A percentile compares a stretch with the other conserved stretches of the same genome.
Evolutionary conservation across 2,329 filamentous ascomycete species (phyloP).

Genomic region (Plenodomus lindquistii): DNA sequence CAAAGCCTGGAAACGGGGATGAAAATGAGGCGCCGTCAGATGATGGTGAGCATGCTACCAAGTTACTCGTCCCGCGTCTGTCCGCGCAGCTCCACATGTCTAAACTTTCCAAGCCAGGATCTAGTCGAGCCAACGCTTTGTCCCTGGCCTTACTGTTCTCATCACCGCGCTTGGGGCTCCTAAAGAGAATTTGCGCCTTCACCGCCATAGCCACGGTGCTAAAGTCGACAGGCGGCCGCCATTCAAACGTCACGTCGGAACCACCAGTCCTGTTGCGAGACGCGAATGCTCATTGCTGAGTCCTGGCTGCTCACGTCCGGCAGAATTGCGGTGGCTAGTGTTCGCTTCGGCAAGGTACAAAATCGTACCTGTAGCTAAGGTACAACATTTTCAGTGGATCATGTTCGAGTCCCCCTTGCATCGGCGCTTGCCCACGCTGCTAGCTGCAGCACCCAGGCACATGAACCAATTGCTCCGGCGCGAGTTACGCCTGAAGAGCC

Average conservation of each 20-base stretch:
- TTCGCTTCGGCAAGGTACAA: slow-evolving; percentile 48
- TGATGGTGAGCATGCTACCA: slow-evolving; percentile 14
- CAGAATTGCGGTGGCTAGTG: slow-evolving; percentile 30
- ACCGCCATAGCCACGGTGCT: background rate
- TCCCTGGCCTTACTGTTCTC: slow-evolving; percentile 5
- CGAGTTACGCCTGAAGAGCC: slow-evolving; percentile 14
- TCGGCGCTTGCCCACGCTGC: slow-evolving; percentile 31
- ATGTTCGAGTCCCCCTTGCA: slow-evolving; percentile 43
- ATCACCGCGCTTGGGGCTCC: background rate
- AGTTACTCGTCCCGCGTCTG: slow-evolving; percentile 10
- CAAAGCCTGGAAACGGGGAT: slow-evolving; percentile 9
- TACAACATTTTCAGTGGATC: slow-evolving; percentile 34
- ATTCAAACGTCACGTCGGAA: background rate
- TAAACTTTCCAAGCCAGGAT: slow-evolving; percentile 12
- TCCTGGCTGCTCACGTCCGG: slow-evolving; percentile 16
- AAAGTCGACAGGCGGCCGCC: background rate
- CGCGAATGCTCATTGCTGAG: no score
- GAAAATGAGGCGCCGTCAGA: slow-evolving; percentile 14
- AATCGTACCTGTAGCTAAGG: slow-evolving; percentile 24
- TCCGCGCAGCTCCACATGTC: slow-evolving; percentile 8
- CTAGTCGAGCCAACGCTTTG: slow-evolving; percentile 9
- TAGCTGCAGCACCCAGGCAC: slow-evolving; percentile 32
- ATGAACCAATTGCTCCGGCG: slow-evolving; percentile 28
- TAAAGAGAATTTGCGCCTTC: background rate
- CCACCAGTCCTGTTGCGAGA: background rate